phyloP scores from a whole-genome alignment of 192 early-diverging fungal species.

The Linnemannia elongata region DNA sequence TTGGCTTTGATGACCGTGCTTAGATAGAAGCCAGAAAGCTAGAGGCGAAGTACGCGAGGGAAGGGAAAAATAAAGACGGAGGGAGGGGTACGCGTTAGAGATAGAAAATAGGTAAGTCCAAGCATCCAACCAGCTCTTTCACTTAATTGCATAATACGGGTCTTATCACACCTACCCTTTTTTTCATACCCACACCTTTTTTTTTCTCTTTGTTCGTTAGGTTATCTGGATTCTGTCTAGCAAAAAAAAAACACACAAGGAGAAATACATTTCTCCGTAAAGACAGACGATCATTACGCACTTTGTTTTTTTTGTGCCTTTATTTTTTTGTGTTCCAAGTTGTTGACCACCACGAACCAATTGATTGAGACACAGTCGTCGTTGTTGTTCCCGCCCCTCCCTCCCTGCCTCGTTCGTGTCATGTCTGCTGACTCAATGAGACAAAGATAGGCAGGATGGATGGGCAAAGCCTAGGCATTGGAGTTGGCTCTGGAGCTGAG shows the following conservation, averaged over 20 bases:
- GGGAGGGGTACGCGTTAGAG: background rate
- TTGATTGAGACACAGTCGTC: background rate
- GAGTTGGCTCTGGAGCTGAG: too few species aligned
- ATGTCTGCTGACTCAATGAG: too few species aligned
- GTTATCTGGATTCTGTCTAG: background rate
- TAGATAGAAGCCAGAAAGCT: background rate
- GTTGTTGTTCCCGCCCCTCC: too few species aligned
- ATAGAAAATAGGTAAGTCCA: background rate
- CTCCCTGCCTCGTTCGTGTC: too few species aligned
- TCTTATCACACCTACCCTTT: background rate
- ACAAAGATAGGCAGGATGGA: too few species aligned
- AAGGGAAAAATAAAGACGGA: background rate
- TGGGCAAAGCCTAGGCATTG: too few species aligned
- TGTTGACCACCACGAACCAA: background rate
- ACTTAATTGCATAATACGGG: background rate
- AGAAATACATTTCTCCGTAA: background rate
- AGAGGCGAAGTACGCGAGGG: background rate
- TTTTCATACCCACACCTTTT: background rate
- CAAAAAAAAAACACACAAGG: background rate
- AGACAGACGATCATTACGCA: background rate
- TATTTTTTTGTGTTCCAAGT: background rate
- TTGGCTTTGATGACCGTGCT: background rate
- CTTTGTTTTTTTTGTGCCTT: background rate
- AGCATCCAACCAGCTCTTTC: background rate
- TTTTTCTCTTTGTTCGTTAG: background rate